Base-by-base conservation (phyloP, 352 stramenopile species). In the Ophiocytium majus region DNA sequence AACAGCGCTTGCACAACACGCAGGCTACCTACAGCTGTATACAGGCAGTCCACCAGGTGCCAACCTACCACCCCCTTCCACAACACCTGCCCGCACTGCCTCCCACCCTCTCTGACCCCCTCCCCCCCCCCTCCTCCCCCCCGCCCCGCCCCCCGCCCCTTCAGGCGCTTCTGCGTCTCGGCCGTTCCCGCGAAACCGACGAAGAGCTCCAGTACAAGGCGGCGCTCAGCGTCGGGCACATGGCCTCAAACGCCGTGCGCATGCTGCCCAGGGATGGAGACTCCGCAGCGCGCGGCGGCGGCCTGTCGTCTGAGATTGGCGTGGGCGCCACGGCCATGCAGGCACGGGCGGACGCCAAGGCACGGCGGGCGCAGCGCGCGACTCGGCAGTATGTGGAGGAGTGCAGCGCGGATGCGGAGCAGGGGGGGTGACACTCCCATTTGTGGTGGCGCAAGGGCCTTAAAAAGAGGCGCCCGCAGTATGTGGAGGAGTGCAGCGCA, bases 151-250 rank as follows among this genome's bases (percentile, higher is more conserved):
- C n/a, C n/a, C n/a, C n/a, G n/a, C n/a, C n/a, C n/a, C n/a, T n/a
- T n/a, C n/a, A n/a, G 86, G 95, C 95, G 43, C 90, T 99, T 17
- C 84, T 99, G 19, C 92, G 94, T 37, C 93, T 99, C n/a, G 88
- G 88, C n/a, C 75, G 88, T 0, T 79, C 86, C 34, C 80, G 82
- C 19, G 94, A 92, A 0, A 97, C 94, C 0, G 95, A 98, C 88
- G 95, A 98, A 79, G 93, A 98, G 87, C 89, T 98, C 49, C 92
- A 98, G 88, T 98, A 98, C 92, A 98, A 98, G 92, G 94, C 95
- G 1, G 95, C 94, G 17, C 90, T 98, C 9, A 96, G 93, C 80
- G 91, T 98, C 17, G 95, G 95, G 0, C 93, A 97, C 75, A 86
- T 97, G n/a, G 95, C 94, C 1, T 95, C 92, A 76, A 97, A 97